Base-by-base conservation (phyloP, 1,284 basidiomycete species). In the Papiliotrema terrestris region DNA sequence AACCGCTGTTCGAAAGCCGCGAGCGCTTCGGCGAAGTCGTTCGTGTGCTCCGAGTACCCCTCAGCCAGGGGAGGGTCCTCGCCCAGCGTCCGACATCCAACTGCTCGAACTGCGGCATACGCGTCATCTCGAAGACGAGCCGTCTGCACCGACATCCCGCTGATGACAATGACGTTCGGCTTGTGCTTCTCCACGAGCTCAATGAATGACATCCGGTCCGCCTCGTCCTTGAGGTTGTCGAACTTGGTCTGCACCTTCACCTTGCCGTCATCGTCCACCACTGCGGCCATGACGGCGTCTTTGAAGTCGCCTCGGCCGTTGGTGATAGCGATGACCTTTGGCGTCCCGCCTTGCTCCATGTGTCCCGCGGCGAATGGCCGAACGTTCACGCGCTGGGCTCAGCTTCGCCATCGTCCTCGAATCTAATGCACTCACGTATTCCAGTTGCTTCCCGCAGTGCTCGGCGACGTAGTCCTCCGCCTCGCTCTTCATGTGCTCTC, bases 251-350 rank as follows among this genome's bases (percentile, higher is more conserved):
- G 86, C 66, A 96, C 90, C 20, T 91, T 87, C 67, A 96, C 81
- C 52, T 90, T 88, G 15, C 94, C 94, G 45, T 85, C 84, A 61
- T 91, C 84, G 69, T 98, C 94, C 50, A 98, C 74, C 76, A 87
- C 89, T 51, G 96, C 87, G 35, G 90, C 79, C 32, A 86, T 84
- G 57, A 97, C 89, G 1, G 87, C 86, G 74, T 98, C 95, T 66
- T 87, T 88, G 39, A 91, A 90, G 65, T 96, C 92, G 49, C 96
- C 96, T 70, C 88, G 87, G 45, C 96, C 96, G 84, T 93, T 92
- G 3, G 95, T 97, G 55, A 97, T 79, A 4, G 95, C 91, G 38
- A 99, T 81, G 3, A 98, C 92, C 8, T 88, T 86, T 0, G 92
- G 86, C 0, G 83, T 83, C 46, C 90, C 86, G 17, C 87, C 89